Evolutionary conservation across 192 early-diverging fungal genomes (phyloP), one percentile per base, ranked within the genome.

Genomic region (Gamsiella multidivaricata): DNA sequence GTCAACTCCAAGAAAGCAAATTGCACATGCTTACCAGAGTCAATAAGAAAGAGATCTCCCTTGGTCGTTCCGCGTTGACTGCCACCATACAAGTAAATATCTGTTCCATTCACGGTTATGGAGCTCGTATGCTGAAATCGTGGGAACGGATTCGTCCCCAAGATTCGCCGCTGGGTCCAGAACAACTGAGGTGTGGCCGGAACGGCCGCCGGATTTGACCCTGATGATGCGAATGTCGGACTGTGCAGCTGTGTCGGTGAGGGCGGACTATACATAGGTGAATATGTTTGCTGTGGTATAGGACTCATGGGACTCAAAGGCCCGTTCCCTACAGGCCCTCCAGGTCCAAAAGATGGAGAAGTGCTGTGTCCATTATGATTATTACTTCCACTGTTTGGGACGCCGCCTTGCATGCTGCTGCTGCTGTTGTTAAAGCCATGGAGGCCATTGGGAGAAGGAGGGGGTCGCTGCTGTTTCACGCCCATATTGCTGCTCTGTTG

Each of bases 91-190:
- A 78, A 17, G 47, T 31, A 78, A 22, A 78, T 78, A 46, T 78
- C 74, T 5, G 65, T 78, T 20, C 74, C 74, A 22, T 54, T 69
- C 11, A 52, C 52, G 17, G 54, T 78, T n/a, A 64, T 50, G 6
- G 74, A 78, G 32, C 50, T 63, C 0, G 74, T 78, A 26, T 78
- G 74, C 32, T 68, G 65, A 33, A 64, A 78, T 5, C 74, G 42
- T 11, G 74, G 74, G 47, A 78, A 78, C 9, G 74, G 74, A 29
- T 78, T 78, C 17, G 66, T 69, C 37, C 74, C 74, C 26, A 78
- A 46, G 10, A 78, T 69, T 7, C 74, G 74, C 31, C 74, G 65
- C 49, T 78, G 74, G 18, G 65, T 63, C 74, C 74, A 78, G 45
- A 54, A 78, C 23, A 78, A 47, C 45, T 69, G 74, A 26, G 74